Percentiles rank a stretch among this genome's conserved stretches.
phyloP scores from a whole-genome alignment of 495 filamentous ascomycete species.

The Saxophila tyrrhenica region DNA sequence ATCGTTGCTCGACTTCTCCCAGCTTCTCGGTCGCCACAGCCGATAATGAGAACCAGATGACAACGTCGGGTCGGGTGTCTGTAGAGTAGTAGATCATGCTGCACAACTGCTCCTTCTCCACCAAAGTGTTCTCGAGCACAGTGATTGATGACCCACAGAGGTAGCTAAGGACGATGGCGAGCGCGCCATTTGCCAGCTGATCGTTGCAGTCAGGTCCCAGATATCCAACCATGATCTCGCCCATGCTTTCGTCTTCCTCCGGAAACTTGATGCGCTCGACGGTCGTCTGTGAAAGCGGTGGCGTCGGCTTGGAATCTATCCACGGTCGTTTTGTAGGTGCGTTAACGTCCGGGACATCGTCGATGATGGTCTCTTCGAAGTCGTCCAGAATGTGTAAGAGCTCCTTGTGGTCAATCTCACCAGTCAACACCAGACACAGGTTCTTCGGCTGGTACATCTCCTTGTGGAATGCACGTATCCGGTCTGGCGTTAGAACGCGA shows the following conservation, averaged over 20 bases:
- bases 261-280: constrained; percentile 80
- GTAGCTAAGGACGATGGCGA: constrained; percentile 70
- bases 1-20: constrained; percentile 65
- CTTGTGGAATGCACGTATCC: constrained; percentile 83
- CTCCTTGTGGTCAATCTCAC: constrained; percentile 73
- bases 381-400: constrained; percentile 69
- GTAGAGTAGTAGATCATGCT: constrained; percentile 67
- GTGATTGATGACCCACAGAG: constrained; percentile 87
- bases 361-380: constrained; percentile 78
- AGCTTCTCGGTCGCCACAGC: constrained; percentile 82
- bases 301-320: constrained; percentile 72
- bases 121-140: constrained; percentile 78
- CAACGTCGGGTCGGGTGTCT: constrained; percentile 64
- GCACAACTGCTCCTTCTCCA: constrained; percentile 85
- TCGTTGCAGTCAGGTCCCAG: constrained; percentile 73
- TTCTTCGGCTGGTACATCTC: constrained; percentile 99
- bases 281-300: constrained; percentile 53
- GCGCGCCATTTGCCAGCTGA: constrained; percentile 40
- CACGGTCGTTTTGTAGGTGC: constrained; percentile 80
- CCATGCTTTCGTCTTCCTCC: constrained; percentile 87
- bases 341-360: constrained; percentile 61
- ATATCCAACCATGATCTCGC: constrained; percentile 73
- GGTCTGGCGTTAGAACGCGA: constrained; percentile 70
- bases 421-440: constrained; percentile 76
- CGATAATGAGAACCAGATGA: constrained; percentile 72